Conservation (phyloP, 2,329 filamentous ascomycete genomes). For the Sarocladiaceae sp. region DNA sequence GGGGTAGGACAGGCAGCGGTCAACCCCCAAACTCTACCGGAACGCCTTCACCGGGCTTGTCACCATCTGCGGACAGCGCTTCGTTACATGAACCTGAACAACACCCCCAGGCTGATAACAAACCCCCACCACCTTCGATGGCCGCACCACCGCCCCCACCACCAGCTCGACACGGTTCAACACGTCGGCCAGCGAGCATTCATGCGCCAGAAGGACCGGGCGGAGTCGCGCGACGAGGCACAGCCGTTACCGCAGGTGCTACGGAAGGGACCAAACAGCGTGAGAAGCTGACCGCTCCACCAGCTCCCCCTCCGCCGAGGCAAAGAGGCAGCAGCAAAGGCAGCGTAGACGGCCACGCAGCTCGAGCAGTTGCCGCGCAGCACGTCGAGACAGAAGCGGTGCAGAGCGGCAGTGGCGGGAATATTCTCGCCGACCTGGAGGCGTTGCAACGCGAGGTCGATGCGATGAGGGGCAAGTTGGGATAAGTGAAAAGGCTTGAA, state of each 20-base stretch:
- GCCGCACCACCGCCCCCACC: constrained; percentile 34
- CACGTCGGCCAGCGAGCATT: constrained; percentile 38
- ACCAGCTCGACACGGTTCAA: constrained; percentile 37
- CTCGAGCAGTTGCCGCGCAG: background rate
- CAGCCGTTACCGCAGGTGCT: background rate
- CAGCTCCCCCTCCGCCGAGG: constrained; percentile 44
- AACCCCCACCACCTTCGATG: constrained; percentile 17
- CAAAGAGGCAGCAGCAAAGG: constrained; percentile 40
- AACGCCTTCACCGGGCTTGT: constrained; percentile 2
- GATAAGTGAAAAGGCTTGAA: constrained; percentile 14
- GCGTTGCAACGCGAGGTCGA: constrained; percentile 72
- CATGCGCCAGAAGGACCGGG: background rate
- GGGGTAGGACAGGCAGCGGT: constrained; percentile 18
- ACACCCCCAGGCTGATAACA: constrained; percentile 11
- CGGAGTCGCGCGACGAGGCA: constrained; percentile 28
- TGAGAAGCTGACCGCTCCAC: constrained; percentile 24
- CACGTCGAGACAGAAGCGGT: constrained; percentile 24
- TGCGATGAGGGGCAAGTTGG: constrained; percentile 39
- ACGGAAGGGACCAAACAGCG: background rate
- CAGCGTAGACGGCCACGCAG: constrained; percentile 28
- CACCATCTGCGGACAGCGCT: constrained; percentile 5
- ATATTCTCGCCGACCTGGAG: constrained; percentile 67
- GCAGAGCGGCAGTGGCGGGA: constrained; percentile 30
- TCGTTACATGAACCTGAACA: constrained; percentile 1
- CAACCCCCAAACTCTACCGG: background rate